Percentiles rank a stretch among this genome's conserved stretches.
Evolutionary conservation across 192 early-diverging fungal species (phyloP).

Genomic region (Podila epicladia): DNA sequence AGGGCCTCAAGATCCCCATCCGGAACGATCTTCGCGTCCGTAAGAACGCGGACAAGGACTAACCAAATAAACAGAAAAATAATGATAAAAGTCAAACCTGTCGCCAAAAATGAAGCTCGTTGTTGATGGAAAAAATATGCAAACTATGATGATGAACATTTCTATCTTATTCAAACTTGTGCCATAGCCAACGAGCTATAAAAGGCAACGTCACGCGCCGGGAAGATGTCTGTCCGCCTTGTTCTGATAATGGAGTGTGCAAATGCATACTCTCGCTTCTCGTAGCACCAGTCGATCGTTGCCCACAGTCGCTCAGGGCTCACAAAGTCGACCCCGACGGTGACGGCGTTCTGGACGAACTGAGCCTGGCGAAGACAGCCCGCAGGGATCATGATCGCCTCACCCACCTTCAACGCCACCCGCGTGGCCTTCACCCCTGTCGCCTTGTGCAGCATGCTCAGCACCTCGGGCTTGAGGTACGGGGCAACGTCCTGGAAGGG

Average conservation of each 20-base stretch:
- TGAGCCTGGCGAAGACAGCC: background rate
- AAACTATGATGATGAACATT: no score
- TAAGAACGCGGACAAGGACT: constrained; percentile 23
- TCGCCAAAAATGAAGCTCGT: no score
- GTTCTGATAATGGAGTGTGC: no score
- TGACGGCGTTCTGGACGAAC: background rate
- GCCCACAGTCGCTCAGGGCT: constrained; percentile 2
- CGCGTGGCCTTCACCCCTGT: background rate
- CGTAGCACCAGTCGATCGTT: background rate
- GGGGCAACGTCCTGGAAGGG: background rate
- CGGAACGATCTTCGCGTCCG: constrained; percentile 66
- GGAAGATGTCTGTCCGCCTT: no score
- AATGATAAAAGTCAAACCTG: no score
- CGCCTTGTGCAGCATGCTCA: background rate
- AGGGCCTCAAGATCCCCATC: constrained; percentile 84
- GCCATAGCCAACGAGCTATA: no score
- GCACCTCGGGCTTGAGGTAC: background rate
- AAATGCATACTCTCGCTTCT: background rate
- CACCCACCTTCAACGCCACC: background rate
- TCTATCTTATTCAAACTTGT: no score
- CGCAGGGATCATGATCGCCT: background rate
- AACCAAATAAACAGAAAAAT: background rate
- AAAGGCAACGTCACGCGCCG: no score
- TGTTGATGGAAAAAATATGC: no score
- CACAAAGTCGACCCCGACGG: background rate